Conservation (phyloP, 345 rosid genomes). For the Ceriops decandra region DNA sequence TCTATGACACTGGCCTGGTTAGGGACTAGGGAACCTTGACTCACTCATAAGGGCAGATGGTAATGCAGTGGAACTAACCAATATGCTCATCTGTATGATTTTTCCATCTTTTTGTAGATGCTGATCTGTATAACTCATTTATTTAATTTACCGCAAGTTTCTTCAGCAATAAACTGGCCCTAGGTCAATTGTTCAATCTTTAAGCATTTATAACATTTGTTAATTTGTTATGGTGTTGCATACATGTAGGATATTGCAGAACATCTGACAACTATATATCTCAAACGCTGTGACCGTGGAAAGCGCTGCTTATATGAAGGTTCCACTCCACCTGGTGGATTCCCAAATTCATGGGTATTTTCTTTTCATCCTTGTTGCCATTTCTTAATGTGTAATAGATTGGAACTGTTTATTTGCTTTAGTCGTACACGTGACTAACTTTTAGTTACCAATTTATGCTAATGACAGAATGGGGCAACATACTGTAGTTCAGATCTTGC, state of each 20-base stretch:
- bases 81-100: too few species aligned
- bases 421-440: too few species aligned
- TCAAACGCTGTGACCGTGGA: conserved; percentile 74
- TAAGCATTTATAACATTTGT: not conserved
- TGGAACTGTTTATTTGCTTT: too few species aligned
- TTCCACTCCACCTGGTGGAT: conserved; percentile 73
- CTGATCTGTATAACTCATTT: too few species aligned
- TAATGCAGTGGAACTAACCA: too few species aligned
- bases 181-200: not conserved
- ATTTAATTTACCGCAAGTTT: too few species aligned
- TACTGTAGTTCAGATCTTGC: conserved; percentile 84
- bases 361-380: not conserved
- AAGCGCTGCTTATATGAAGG: conserved; percentile 83
- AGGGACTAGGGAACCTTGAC: too few species aligned
- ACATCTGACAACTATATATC: conserved; percentile 69
- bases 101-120: too few species aligned
- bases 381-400: too few species aligned
- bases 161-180: too few species aligned
- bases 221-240: not conserved
- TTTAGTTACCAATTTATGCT: not conserved
- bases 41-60: too few species aligned
- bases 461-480: conserved; percentile 60
- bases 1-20: too few species aligned
- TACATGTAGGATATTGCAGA: conserved; percentile 68
- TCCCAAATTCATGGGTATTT: conserved; percentile 82